These are phyloP conservation scores for Tricholoma matsutake DNA, from an alignment of 768 basidiomycete genomes.

Conservation along the genomic window DNA sequence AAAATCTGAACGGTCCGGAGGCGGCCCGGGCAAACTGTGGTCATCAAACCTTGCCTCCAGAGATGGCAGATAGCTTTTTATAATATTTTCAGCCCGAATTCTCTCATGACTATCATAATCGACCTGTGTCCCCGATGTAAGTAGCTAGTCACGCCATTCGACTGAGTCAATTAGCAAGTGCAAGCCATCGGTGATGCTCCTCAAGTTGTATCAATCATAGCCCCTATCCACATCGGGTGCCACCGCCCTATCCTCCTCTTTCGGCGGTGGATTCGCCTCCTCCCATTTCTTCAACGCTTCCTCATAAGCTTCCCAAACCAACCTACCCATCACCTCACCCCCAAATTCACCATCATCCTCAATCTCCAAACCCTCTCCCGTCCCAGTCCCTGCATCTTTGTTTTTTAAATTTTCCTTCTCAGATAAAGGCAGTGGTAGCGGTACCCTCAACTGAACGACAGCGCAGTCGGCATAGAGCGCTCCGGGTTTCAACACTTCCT, in stretches of 20 bases:
- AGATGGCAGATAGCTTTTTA: too few relatives aligned
- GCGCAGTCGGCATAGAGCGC: conserved; percentile 77
- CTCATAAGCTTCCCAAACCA: conserved; percentile 80
- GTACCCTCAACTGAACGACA: conserved; percentile 48
- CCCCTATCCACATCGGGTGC: conserved; percentile 12
- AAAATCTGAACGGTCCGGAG: too few relatives aligned
- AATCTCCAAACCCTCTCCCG: conserved; percentile 36
- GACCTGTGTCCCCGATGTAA: too few relatives aligned
- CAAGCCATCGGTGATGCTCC: too few relatives aligned
- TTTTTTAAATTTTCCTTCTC: conserved; percentile 19
- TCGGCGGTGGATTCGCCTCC: conserved; percentile 28
- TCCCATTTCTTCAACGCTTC: conserved; percentile 67
- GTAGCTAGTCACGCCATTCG: too few relatives aligned
- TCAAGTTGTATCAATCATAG: too few relatives aligned
- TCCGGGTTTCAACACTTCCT: conserved; percentile 74
- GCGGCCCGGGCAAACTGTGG: too few relatives aligned
- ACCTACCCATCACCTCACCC: conserved; percentile 61
- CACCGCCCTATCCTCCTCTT: conserved; percentile 6
- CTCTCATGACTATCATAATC: too few relatives aligned
- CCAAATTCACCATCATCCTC: conserved; percentile 69
- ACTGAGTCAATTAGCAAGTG: too few relatives aligned
- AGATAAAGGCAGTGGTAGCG: conserved; percentile 15
- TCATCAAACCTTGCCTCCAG: too few relatives aligned
- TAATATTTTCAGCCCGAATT: too few relatives aligned
- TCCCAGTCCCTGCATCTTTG: conserved; percentile 18